Percentiles rank a stretch among this genome's conserved stretches.
Conservation (phyloP, 441 rosid species). For the Oxalis stricta region DNA sequence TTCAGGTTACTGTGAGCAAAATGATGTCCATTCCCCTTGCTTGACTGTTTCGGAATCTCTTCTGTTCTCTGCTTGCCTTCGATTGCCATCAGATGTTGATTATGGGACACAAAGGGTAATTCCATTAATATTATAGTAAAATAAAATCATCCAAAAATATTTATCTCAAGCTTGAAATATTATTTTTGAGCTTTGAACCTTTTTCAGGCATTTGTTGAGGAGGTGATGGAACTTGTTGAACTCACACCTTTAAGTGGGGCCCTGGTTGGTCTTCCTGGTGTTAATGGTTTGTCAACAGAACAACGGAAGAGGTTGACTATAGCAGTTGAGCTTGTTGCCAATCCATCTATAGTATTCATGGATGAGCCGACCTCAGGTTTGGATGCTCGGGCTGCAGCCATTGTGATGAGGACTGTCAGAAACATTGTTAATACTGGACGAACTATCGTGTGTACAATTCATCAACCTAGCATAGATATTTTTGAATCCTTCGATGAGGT, state of each 20-base stretch:
- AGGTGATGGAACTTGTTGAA: constrained; percentile 97
- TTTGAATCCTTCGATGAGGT: constrained; percentile 98
- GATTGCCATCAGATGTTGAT: constrained; percentile 65
- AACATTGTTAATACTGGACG: constrained; percentile 92
- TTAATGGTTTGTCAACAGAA: constrained; percentile 87
- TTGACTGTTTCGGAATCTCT: constrained; percentile 83
- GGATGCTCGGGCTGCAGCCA: constrained; percentile 96
- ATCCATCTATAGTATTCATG: constrained; percentile 95
- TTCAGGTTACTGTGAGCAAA: constrained; percentile 95
- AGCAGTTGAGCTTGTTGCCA: constrained; percentile 89
- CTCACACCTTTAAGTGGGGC: constrained; percentile 73
- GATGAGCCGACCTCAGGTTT: constrained; percentile 96
- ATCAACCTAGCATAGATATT: constrained; percentile 95
- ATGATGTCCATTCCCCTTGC: constrained; percentile 91
- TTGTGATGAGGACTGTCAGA: constrained; percentile 98
- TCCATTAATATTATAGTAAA: too few relatives aligned
- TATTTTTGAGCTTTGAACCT: constrained; percentile 11
- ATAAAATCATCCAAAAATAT: too few relatives aligned
- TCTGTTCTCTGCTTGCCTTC: constrained; percentile 88
- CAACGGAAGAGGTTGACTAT: constrained; percentile 88
- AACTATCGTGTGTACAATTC: constrained; percentile 93
- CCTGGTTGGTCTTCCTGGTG: constrained; percentile 89
- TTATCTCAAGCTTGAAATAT: constrained; percentile 8
- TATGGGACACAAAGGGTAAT: constrained; percentile 68
- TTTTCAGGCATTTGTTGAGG: constrained; percentile 82